Evolutionary conservation across 768 basidiomycete genomes (phyloP), one percentile per base, ranked within the genome.

Genomic region (Lactarius quietus): DNA sequence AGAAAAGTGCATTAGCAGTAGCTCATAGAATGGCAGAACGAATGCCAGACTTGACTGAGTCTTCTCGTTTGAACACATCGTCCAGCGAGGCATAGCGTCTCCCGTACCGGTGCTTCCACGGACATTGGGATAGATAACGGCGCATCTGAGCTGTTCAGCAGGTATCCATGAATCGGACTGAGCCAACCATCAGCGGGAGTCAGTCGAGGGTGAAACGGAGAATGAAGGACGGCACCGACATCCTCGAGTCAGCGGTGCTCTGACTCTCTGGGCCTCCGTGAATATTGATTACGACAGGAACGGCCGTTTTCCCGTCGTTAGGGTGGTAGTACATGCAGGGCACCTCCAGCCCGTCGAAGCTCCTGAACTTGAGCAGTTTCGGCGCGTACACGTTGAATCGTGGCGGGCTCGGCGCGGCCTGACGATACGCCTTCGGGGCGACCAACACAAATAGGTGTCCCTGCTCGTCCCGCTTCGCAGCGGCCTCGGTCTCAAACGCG

Each of bases 271-370:
- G 79, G 4, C 79, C 80, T 29, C 80, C 79, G 39, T 80, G 80
- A 18, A 80, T 80, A 20, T 64, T 66, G 35, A 80, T 76, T 26
- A 79, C 68, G 38, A 76, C 71, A 0, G 80, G 75, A 12, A 70
- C 73, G 26, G 69, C 69, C 39, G 68, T 71, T 59, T 73, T 71
- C 10, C 73, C 67, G 29, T 69, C 64, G 4, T 64, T 68, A 1
- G 79, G 79, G 65, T 78, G 79, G 62, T 80, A 80, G 62, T 80
- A 81, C 63, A 80, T 75, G 23, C 75, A 78, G 6, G 79, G 78
- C 51, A 81, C 68, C 63, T 78, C 75, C 60, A 80, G 54, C 9
- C 72, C 78, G 65, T 80, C 80, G 31, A 80, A 80, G 62, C 79
- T 80, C 72, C 72, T 75, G 71, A 76, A 80, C 36, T 63, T 74